Evolutionary conservation across 768 basidiomycete species (phyloP).

Genomic region (Polyporus arcularius): DNA sequence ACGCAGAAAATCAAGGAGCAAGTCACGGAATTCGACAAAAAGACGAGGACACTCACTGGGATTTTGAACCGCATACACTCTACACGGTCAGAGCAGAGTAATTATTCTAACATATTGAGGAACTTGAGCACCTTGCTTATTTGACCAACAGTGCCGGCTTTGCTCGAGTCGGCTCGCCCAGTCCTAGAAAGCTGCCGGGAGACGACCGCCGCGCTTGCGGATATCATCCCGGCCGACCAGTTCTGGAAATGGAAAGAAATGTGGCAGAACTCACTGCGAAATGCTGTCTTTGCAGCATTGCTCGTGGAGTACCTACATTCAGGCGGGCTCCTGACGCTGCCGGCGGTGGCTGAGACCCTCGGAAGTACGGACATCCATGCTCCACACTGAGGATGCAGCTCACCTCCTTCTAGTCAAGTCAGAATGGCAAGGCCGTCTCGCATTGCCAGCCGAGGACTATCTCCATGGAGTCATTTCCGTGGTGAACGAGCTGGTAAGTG

Average conservation of each 20-base stretch:
- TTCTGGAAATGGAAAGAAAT: slow-evolving; percentile 86
- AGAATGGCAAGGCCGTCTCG: slow-evolving; percentile 68
- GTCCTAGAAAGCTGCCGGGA: slow-evolving; percentile 56
- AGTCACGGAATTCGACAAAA: slow-evolving; percentile 74
- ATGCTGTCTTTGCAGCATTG: slow-evolving; percentile 64
- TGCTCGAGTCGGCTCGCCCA: slow-evolving; percentile 60
- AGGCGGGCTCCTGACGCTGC: slow-evolving; percentile 59
- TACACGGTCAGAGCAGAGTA: slow-evolving; percentile 61
- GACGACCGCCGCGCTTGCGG: slow-evolving; percentile 51
- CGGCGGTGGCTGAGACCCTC: slow-evolving; percentile 51
- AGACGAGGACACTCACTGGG: slow-evolving; percentile 71
- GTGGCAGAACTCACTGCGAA: slow-evolving; percentile 73
- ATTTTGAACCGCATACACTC: slow-evolving; percentile 79
- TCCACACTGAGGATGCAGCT: neutral
- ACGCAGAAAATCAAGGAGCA: slow-evolving; percentile 78
- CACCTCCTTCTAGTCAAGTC: slow-evolving; percentile 50
- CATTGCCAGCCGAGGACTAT: slow-evolving; percentile 75
- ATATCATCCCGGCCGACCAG: slow-evolving; percentile 65
- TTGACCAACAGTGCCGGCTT: slow-evolving; percentile 49
- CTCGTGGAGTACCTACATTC: slow-evolving; percentile 64
- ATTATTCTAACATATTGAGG: slow-evolving; percentile 20
- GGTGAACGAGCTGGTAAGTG: slow-evolving; percentile 76
- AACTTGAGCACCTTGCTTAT: neutral
- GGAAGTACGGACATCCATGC: slow-evolving; percentile 56
- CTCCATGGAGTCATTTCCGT: slow-evolving; percentile 77